Conservation (phyloP, 2,329 filamentous ascomycete species). For the Colletotrichum salicis region DNA sequence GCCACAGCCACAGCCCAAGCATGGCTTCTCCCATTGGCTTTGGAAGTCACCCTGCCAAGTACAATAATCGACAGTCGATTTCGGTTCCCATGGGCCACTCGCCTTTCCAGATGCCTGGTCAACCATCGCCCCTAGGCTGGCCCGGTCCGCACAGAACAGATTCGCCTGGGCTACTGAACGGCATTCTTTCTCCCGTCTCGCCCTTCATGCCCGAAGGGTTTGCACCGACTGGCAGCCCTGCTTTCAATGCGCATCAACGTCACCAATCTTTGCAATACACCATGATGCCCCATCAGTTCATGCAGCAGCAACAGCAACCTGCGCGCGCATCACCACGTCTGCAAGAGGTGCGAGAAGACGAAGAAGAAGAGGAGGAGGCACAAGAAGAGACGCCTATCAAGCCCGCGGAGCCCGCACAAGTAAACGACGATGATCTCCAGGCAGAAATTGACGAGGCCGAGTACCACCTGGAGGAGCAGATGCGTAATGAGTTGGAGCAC, state of each 20-base stretch:
- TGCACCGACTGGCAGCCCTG: constrained; percentile 52
- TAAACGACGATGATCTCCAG: constrained; percentile 76
- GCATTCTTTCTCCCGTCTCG: constrained; percentile 72
- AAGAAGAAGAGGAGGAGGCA: constrained; percentile 77
- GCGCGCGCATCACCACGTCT: constrained; percentile 69
- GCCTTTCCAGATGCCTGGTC: constrained; percentile 74
- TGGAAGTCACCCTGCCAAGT: constrained; percentile 65
- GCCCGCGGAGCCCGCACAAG: constrained; percentile 61
- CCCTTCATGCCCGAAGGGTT: constrained; percentile 68
- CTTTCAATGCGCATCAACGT: constrained; percentile 61
- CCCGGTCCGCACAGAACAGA: constrained; percentile 68
- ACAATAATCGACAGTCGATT: constrained; percentile 78
- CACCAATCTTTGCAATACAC: constrained; percentile 70
- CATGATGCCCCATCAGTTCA: constrained; percentile 65
- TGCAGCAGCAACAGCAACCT: constrained; percentile 65
- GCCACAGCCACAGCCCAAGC: constrained; percentile 74
- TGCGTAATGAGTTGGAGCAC: constrained; percentile 81
- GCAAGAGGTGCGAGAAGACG: constrained; percentile 79
- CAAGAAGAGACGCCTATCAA: constrained; percentile 63
- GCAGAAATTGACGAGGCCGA: constrained; percentile 87
- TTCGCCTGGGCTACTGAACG: constrained; percentile 72
- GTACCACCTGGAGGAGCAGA: constrained; percentile 83
- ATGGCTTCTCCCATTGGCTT: constrained; percentile 80
- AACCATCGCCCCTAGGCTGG: constrained; percentile 70
- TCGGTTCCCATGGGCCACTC: constrained; percentile 72